Evolutionary conservation across 2,329 filamentous ascomycete species (phyloP), one percentile per base, ranked within the genome.

Genomic region (Clonostachys chloroleuca): DNA sequence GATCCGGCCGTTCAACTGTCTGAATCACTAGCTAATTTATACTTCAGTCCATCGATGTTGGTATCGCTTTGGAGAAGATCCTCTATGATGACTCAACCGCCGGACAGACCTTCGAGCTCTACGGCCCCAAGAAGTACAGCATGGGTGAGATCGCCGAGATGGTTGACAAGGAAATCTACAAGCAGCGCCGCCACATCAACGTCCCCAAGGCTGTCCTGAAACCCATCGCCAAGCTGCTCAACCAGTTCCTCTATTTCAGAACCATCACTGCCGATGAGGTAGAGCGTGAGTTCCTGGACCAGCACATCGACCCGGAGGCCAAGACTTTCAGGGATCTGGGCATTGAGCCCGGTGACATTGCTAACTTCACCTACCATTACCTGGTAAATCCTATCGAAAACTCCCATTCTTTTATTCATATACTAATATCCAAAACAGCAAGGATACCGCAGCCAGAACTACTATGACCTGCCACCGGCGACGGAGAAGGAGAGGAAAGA

Each of bases 291-390:
- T 95, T 92, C 69, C 82, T 95, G 59, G 88, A 99, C 69, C 94
- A 99, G 69, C 74, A 82, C 57, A 95, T 99, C 62, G 94, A 99
- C 67, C 83, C 84, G 49, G 83, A 77, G 34, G 94, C 94, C 54
- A 97, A 96, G 81, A 97, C 94, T 2, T 95, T 97, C 74, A 88
- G 88, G 69, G 92, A 97, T 63, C 78, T 99, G 42, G 89, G 83
- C 51, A 96, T 99, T 54, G 87, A 91, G 69, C 89, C 92, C 33
- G 87, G 83, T 42, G 92, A 97, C 53, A 81, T 97, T 59, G 84
- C 81, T 66, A 85, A 88, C 67, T 83, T 90, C 66, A 95, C 90
- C 55, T 97, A 92, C 70, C 87, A 95, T 69, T 99, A 99, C 72
- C 70, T 97, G 75, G 90, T 94, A 76, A 71, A 87, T 72, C 17